phyloP scores from a whole-genome alignment of 345 rosid genomes.

The Pelargonium nanum region DNA sequence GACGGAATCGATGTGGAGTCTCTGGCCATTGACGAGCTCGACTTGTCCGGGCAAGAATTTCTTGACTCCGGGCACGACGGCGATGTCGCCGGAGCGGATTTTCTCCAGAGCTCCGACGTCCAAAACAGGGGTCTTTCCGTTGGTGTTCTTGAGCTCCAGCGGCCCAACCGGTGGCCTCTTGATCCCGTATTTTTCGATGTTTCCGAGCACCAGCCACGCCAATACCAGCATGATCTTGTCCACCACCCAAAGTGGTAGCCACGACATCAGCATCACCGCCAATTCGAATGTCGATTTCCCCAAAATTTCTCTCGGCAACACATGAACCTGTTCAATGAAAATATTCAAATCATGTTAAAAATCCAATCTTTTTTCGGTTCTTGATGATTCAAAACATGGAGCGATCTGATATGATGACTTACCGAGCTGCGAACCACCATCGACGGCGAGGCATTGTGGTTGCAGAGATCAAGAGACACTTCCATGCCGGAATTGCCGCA shows the following conservation, averaged over 20 bases:
- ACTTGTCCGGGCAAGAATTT: not conserved
- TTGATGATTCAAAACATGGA: not conserved
- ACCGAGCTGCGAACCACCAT: conserved; percentile 84
- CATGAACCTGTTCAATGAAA: conserved; percentile 10
- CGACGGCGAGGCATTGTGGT: conserved; percentile 56
- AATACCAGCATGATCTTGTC: conserved; percentile 8
- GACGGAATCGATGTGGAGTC: conserved; percentile 7
- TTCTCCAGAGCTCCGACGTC: conserved; percentile 13
- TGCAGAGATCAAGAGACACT: conserved; percentile 71
- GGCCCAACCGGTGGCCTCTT: conserved; percentile 12
- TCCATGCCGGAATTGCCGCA: conserved; percentile 97
- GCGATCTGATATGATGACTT: conserved; percentile 19
- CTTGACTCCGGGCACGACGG: conserved; percentile 11
- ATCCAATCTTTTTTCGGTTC: not conserved
- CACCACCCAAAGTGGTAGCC: conserved; percentile 10
- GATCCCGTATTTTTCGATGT: conserved; percentile 4
- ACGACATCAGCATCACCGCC: conserved; percentile 6
- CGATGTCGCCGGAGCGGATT: conserved; percentile 10
- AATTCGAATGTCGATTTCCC: conserved; percentile 14
- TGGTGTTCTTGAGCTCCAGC: conserved; percentile 6
- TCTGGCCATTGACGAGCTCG: conserved; percentile 10
- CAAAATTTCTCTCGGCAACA: conserved; percentile 10
- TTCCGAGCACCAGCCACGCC: conserved; percentile 10
- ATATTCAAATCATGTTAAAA: not conserved
- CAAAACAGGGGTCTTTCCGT: conserved; percentile 12